Percentiles rank a stretch among this genome's conserved stretches.
Conservation (phyloP, 371 early-diverging fungal species). For the Amoeboaphelidium occidentale region DNA sequence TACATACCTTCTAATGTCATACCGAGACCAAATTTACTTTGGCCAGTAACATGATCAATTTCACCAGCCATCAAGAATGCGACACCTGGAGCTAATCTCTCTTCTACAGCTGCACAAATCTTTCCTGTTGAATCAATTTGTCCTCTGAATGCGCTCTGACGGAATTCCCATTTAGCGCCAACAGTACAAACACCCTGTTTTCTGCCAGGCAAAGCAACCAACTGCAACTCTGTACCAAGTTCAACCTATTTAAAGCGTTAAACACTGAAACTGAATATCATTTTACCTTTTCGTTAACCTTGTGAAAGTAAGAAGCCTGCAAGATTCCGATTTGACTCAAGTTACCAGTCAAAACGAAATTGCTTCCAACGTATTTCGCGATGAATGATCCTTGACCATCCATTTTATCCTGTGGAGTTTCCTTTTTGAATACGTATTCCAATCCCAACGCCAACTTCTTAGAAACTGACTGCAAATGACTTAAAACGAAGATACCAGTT, state of each 20-base stretch:
- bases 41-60: not conserved
- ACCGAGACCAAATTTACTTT: not conserved
- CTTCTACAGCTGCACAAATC: conserved; percentile 67
- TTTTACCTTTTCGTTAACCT: conserved; percentile 76
- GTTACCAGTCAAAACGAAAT: conserved; percentile 47
- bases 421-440: conserved; percentile 63
- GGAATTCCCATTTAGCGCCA: conserved; percentile 86
- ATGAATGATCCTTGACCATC: conserved; percentile 28
- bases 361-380: conserved; percentile 8
- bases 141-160: conserved; percentile 67
- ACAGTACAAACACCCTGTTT: conserved; percentile 70
- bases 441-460: conserved; percentile 53
- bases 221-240: conserved; percentile 71
- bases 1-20: not conserved
- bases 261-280: conserved; percentile 73
- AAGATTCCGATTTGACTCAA: conserved; percentile 53
- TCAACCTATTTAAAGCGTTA: conserved; percentile 55
- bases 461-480: conserved; percentile 75
- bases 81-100: conserved; percentile 81
- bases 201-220: conserved; percentile 24
- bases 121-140: conserved; percentile 70
- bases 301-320: conserved; percentile 67
- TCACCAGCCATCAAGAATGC: conserved; percentile 28
- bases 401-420: conserved; percentile 43
- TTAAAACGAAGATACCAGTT: conserved; percentile 65